These are phyloP conservation scores for Boletus rubescentipes DNA, from an alignment of 768 basidiomycete species.

Conservation along the genomic window DNA sequence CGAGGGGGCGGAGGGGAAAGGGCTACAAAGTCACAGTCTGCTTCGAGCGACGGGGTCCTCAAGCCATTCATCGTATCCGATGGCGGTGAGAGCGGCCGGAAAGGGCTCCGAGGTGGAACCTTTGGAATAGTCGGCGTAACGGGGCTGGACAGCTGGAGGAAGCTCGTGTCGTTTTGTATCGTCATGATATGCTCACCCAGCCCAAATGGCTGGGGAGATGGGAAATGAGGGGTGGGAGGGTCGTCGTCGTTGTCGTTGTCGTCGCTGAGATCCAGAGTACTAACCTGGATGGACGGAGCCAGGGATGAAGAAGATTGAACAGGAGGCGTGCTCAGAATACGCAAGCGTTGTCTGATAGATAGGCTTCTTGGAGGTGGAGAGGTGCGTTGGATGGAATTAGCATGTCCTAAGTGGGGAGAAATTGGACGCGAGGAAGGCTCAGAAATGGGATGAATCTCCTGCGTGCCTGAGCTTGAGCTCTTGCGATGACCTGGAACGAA, in stretches of 20 bases:
- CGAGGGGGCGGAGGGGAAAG: conserved; percentile 71
- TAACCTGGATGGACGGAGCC: conserved; percentile 25
- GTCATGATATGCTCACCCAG: conserved; percentile 63
- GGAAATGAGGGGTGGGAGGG: conserved; percentile 24
- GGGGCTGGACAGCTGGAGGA: conserved; percentile 55
- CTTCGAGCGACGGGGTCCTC: conserved; percentile 24
- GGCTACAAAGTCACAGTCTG: conserved; percentile 42
- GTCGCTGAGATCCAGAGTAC: conserved; percentile 27
- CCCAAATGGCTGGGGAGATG: conserved; percentile 14
- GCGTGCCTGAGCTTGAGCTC: conserved; percentile 33
- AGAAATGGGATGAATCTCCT: conserved; percentile 42
- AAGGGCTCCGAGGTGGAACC: conserved; percentile 20
- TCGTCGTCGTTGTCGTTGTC: conserved; percentile 27
- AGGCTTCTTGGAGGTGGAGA: conserved; percentile 26
- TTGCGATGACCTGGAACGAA: conserved; percentile 29
- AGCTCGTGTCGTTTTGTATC: conserved; percentile 55
- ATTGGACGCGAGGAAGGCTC: conserved; percentile 43
- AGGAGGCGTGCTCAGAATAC: conserved; percentile 62
- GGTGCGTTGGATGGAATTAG: conserved; percentile 21
- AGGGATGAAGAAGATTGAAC: conserved; percentile 24
- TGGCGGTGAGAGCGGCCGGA: conserved; percentile 26
- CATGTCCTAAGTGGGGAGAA: conserved; percentile 38
- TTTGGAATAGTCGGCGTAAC: conserved; percentile 32
- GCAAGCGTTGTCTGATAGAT: conserved; percentile 62
- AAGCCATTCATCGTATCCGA: background rate